Evolutionary conservation across 2,329 filamentous ascomycete species (phyloP).

Genomic region (Diaporthe ilicicola): DNA sequence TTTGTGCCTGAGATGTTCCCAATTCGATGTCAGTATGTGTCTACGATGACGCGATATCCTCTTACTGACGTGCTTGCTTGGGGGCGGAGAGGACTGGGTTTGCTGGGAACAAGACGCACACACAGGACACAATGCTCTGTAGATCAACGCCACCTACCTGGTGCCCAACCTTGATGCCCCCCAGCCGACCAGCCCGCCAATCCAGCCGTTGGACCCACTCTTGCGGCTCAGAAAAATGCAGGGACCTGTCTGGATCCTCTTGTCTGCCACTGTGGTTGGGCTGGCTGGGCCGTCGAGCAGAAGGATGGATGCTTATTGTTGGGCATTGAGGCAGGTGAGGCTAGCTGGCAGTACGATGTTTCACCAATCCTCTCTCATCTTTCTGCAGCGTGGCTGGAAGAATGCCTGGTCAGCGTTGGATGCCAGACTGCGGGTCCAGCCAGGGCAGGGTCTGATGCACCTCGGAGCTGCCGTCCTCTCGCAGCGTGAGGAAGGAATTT

Average conservation of each 20-base stretch:
- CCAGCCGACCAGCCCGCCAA: background rate
- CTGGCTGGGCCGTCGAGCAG: background rate
- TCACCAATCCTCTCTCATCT: background rate
- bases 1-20: background rate
- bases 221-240: background rate
- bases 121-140: background rate
- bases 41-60: background rate
- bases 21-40: background rate
- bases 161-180: background rate
- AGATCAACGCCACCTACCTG: background rate
- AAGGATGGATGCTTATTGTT: background rate
- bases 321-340: background rate
- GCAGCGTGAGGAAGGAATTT: background rate
- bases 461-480: background rate
- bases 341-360: background rate
- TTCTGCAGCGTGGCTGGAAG: background rate
- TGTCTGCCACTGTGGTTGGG: background rate
- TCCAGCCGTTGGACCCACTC: background rate
- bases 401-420: background rate
- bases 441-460: background rate
- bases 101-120: background rate
- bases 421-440: background rate
- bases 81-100: too few species aligned
- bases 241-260: background rate
- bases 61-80: too few species aligned